Evolutionary conservation across 352 stramenopile genomes (phyloP), one percentile per base, ranked within the genome.

Genomic region (Phytophthora pseudosyringae): DNA sequence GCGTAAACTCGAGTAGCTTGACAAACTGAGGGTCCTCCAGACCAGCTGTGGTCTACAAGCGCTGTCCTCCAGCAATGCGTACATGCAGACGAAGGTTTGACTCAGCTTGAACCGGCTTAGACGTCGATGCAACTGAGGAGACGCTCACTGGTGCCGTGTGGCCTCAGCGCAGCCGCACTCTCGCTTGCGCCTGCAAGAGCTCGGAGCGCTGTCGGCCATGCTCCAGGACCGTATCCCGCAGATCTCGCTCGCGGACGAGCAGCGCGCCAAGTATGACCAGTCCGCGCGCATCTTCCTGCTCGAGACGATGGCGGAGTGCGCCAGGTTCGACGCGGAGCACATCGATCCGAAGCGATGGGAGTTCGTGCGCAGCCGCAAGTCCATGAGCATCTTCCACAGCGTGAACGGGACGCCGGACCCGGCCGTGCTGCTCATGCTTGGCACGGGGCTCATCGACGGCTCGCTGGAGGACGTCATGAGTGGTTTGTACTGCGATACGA

Each of bases 381-480:
- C 52, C 18, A 70, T 74, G 59, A 60, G 46, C 33, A 55, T 77
- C 29, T 77, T 69, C 40, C 52, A 65, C 36, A 71, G 56, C 39
- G 45, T 77, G 33, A 54, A 70, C 15, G 55, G 44, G 3, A 49
- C 69, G 3, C 46, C 44, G 1, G 49, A 75, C 21, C 56, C 65
- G 21, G 33, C 21, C 21, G 38, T 72, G 46, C 45, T 69, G 43
- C 60, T 74, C 51, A 75, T 75, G 60, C 51, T 78, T 2, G 70
- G 62, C 18, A 64, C 59, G 11, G 67, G 61, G 3, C 50, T 73
- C n/a, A 71, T 76, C 39, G 51, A 76, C 41, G 71, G 66, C 35
- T 67, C 62, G 15, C 18, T 79, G 15, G 67, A 79, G 11, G 71
- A 79, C 38, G 59, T 76, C 51, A 75, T 76, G 21, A 21, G 21